Evolutionary conservation across 305 asterid species (phyloP).

Genomic region (Rubia peregrina): DNA sequence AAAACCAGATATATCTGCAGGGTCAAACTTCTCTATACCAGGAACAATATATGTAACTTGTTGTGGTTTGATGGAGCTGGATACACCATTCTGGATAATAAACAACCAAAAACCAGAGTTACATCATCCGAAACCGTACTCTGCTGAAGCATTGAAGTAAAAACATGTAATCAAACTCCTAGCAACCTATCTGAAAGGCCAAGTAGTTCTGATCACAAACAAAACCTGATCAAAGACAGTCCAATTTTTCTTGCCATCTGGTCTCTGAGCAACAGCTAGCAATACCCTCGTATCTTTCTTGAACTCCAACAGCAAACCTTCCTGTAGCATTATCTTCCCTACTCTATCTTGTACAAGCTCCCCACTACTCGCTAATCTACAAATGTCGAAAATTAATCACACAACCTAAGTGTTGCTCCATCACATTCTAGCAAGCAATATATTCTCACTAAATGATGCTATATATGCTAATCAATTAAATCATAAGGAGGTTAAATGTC

Average conservation of each 20-base stretch:
- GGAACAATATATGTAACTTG: slow-evolving; percentile 89
- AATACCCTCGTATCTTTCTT: slow-evolving; percentile 71
- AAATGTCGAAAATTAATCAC: slow-evolving; percentile 7
- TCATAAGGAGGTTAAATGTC: neutral
- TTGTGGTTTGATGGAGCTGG: slow-evolving; percentile 79
- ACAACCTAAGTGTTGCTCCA: slow-evolving; percentile 1
- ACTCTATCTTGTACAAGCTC: slow-evolving; percentile 45
- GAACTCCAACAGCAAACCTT: slow-evolving; percentile 82
- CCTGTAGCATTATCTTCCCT: slow-evolving; percentile 47
- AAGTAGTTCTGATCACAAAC: slow-evolving; percentile 24
- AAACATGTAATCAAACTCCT: slow-evolving; percentile 24
- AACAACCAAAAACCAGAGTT: slow-evolving; percentile 18
- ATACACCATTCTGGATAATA: slow-evolving; percentile 61
- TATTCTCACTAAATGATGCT: neutral
- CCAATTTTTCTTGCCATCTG: slow-evolving; percentile 97
- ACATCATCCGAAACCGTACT: slow-evolving; percentile 14
- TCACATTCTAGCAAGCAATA: neutral
- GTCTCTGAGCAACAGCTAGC: slow-evolving; percentile 80
- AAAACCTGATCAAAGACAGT: slow-evolving; percentile 86
- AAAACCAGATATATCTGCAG: slow-evolving; percentile 59
- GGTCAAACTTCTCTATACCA: slow-evolving; percentile 66
- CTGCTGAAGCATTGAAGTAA: slow-evolving; percentile 18
- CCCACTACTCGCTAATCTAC: slow-evolving; percentile 61
- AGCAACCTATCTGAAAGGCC: slow-evolving; percentile 36
- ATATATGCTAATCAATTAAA: neutral